These are phyloP conservation scores for Plasmodium inui DNA, from an alignment of 169 alveolate genomes.

Conservation along the genomic window DNA sequence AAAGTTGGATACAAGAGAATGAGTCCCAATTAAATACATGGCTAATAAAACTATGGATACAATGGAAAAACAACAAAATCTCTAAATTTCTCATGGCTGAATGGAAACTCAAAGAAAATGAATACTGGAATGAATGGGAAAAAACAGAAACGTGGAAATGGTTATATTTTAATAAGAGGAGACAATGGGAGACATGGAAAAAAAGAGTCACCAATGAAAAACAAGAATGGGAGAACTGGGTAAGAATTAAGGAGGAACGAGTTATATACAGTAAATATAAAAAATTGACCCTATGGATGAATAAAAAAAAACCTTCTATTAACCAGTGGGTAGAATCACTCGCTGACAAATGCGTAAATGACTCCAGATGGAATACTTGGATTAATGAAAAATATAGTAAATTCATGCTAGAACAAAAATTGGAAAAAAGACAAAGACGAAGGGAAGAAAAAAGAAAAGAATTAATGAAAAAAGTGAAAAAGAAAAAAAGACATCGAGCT, in stretches of 20 bases:
- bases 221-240: constrained; percentile 46
- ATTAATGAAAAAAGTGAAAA: not conserved
- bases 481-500: not conserved
- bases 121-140: constrained; percentile 29
- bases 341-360: not conserved
- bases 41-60: constrained; percentile 24
- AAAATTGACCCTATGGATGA: not conserved
- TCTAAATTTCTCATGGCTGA: not conserved
- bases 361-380: not conserved
- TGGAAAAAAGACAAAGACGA: not conserved
- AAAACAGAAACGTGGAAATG: not conserved
- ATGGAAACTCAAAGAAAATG: constrained; percentile 38
- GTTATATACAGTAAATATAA: not conserved
- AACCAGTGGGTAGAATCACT: not conserved
- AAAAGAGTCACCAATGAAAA: constrained; percentile 22
- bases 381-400: not conserved
- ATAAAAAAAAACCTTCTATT: not conserved
- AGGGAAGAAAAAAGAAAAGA: not conserved
- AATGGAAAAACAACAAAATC: constrained; percentile 29
- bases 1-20: not conserved
- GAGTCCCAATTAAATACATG: constrained; percentile 1
- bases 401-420: not conserved
- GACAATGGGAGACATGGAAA: constrained; percentile 21
- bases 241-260: constrained; percentile 1
- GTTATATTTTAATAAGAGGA: not conserved